Percentiles rank a stretch among this genome's conserved stretches.
These are phyloP conservation scores for Eutrema heterophyllum DNA, from an alignment of 345 rosid species.

Conservation along the genomic window DNA sequence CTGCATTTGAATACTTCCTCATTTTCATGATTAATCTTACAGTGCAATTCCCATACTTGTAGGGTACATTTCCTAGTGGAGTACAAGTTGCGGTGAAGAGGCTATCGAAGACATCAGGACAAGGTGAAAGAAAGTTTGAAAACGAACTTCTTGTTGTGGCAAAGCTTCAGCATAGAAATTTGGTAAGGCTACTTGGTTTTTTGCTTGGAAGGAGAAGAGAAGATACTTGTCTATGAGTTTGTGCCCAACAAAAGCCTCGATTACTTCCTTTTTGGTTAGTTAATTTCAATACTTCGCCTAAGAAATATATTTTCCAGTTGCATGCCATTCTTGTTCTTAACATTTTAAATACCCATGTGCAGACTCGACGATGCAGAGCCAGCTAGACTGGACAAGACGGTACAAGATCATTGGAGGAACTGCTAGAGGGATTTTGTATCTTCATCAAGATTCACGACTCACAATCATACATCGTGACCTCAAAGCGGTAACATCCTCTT, in stretches of 20 bases:
- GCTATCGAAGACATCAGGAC: slow-evolving; percentile 40
- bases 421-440: too few relatives aligned
- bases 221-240: slow-evolving; percentile 50
- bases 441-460: too few relatives aligned
- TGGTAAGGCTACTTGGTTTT: slow-evolving; percentile 51
- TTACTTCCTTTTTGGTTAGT: slow-evolving; percentile 31
- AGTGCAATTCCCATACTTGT: neutral
- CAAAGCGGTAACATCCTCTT: too few relatives aligned
- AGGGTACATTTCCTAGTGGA: slow-evolving; percentile 46
- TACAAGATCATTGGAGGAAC: too few relatives aligned
- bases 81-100: slow-evolving; percentile 51
- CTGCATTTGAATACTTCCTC: neutral
- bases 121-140: slow-evolving; percentile 45
- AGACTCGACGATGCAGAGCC: too few relatives aligned
- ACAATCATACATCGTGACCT: too few relatives aligned
- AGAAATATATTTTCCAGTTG: neutral
- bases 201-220: slow-evolving; percentile 47
- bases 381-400: too few relatives aligned
- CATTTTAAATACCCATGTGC: neutral
- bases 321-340: neutral
- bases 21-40: neutral
- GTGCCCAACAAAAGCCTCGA: too few relatives aligned
- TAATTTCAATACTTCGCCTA: neutral
- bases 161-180: slow-evolving; percentile 55
- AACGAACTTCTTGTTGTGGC: slow-evolving; percentile 50